phyloP scores from a whole-genome alignment of 2,329 filamentous ascomycete species.

The Lasiodiplodia citricola region DNA sequence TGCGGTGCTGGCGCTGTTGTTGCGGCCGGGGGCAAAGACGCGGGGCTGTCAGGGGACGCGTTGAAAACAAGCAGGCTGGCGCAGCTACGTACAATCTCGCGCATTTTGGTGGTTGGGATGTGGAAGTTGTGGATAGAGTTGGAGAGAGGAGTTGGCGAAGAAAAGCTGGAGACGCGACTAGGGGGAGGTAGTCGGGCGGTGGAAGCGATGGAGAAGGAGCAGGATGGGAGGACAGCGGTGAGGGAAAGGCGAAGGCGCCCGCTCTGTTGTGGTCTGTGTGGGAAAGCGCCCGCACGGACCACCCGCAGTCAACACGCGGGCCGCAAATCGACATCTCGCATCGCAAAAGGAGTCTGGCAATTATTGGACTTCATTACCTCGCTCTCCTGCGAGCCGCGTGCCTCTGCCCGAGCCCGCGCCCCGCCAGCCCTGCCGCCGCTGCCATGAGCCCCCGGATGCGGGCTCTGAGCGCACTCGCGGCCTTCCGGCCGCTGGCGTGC shows the following conservation, averaged over 20 bases:
- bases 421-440: slow-evolving; percentile 1
- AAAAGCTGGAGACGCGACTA: slow-evolving; percentile 13
- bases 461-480: slow-evolving; percentile 6
- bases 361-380: slow-evolving; percentile 1
- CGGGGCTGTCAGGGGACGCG: slow-evolving; percentile 48
- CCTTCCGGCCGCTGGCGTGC: slow-evolving; percentile 1
- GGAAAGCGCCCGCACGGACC: slow-evolving; percentile 11
- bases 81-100: slow-evolving; percentile 68
- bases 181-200: slow-evolving; percentile 16
- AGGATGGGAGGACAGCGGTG: slow-evolving; percentile 20
- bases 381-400: not conserved
- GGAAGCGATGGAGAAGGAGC: slow-evolving; percentile 23
- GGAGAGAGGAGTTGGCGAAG: not conserved
- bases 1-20: slow-evolving; percentile 43
- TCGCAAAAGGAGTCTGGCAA: slow-evolving; percentile 4
- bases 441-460: slow-evolving; percentile 1
- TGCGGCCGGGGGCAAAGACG: slow-evolving; percentile 42
- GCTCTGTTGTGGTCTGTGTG: slow-evolving; percentile 24
- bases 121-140: slow-evolving; percentile 6
- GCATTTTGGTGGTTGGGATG: slow-evolving; percentile 58
- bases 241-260: slow-evolving; percentile 17
- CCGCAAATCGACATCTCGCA: slow-evolving; percentile 22
- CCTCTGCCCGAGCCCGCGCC: not conserved
- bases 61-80: slow-evolving; percentile 49
- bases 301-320: slow-evolving; percentile 7